These are phyloP conservation scores for Maudiozyma turicensis DNA, from an alignment of 805 yeast species.

Conservation along the genomic window DNA sequence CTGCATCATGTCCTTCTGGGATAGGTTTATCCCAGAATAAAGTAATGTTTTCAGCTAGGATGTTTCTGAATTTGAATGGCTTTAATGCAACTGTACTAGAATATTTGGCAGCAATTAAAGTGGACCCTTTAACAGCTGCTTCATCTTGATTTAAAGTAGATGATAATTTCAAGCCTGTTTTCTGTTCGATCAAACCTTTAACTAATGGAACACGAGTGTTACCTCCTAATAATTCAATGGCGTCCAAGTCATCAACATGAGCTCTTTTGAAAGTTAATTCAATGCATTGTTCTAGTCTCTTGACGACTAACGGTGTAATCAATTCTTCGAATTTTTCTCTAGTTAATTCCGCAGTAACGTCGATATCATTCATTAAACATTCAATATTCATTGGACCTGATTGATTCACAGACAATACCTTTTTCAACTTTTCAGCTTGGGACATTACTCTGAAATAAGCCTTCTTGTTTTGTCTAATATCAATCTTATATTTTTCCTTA, in stretches of 20 bases:
- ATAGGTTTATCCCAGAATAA: conserved; percentile 73
- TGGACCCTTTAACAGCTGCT: conserved; percentile 97
- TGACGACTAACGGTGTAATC: conserved; percentile 72
- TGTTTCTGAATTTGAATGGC: conserved; percentile 48
- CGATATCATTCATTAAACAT: conserved; percentile 94
- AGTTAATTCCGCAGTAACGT: conserved; percentile 76
- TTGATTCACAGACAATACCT: conserved; percentile 89
- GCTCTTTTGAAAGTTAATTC: conserved; percentile 76
- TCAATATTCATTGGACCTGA: conserved; percentile 91
- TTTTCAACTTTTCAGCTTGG: conserved; percentile 88
- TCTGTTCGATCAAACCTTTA: conserved; percentile 67
- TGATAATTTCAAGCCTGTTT: conserved; percentile 75
- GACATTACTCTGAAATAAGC: conserved; percentile 86
- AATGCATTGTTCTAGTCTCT: conserved; percentile 64
- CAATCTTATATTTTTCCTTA: conserved; percentile 83
- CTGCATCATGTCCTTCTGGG: conserved; percentile 68
- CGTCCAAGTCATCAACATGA: conserved; percentile 62
- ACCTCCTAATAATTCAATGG: conserved; percentile 94
- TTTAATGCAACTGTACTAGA: not conserved
- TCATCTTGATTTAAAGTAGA: conserved; percentile 97
- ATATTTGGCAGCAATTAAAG: conserved; percentile 76
- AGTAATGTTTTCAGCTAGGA: not conserved
- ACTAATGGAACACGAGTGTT: conserved; percentile 93
- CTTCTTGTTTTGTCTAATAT: conserved; percentile 82
- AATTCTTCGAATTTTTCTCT: conserved; percentile 89